Base-by-base conservation (phyloP, 2,329 filamentous ascomycete genomes). In the Ophiostoma quercus region DNA sequence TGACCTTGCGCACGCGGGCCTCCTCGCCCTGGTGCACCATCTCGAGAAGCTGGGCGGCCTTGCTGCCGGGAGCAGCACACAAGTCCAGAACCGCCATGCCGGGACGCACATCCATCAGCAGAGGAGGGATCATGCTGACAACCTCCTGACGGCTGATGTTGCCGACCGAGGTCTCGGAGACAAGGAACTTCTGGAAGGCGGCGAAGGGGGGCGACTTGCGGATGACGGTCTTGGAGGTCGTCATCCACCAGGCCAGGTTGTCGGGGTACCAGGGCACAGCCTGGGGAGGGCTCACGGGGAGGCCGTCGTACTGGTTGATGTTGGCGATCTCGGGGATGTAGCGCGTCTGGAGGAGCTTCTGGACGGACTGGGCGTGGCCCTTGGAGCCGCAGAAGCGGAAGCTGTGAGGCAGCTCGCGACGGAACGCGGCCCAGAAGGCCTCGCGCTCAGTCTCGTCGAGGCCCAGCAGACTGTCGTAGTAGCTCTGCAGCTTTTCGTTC, bases 71-170 rank as follows among this genome's bases (percentile, higher is more conserved):
- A 0, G 95, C 95, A 71, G 95, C 95, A 80, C 95, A 99, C 83
- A 99, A 89, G 79, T 99, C 95, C 75, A 99, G 82, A 11, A 97
- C 94, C 1, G 90, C 91, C 90, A 97, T 96, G 68, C 94, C 92
- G 4, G 95, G 94, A 75, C 88, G 88, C 67, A 98, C 85, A 76
- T 98, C 94, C 84, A 99, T 91, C 75, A 98, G 84, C 75, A 98
- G 85, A 34, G 95, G 95, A 34, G 95, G 95, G 73, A 99, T 98
- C 95, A 99, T 99, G 82, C 92, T 97, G 76, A 99, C 95, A 63
- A 97, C 90, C 82, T 99, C 95, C 80, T 99, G 95, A 76, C 95
- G 88, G 80, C 92, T 97, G 76, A 99, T 98, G 79, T 98, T 99
- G 76, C 95, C 95, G 29, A 98, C 93, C 70, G 91, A 93, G 3